Percentiles rank a stretch among this genome's conserved stretches.
phyloP scores from a whole-genome alignment of 1,139 yeast species.

The Geotrichum citri-aurantii region DNA sequence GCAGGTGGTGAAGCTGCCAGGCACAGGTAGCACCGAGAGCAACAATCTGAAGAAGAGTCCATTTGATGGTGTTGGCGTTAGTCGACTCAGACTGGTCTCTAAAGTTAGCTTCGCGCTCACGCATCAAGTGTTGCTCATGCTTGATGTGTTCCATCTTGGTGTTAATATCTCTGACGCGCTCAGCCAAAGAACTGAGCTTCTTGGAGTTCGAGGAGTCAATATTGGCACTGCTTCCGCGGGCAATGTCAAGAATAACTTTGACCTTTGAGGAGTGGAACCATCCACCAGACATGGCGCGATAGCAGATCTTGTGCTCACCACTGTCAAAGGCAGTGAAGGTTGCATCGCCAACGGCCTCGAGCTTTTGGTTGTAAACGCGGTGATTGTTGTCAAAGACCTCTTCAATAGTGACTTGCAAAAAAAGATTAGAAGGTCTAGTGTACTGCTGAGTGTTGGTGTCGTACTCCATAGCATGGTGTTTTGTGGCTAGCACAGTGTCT shows the following conservation, averaged over 20 bases:
- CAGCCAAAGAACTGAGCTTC: conserved; percentile 46
- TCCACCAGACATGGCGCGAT: conserved; percentile 57
- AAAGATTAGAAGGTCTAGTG: conserved; percentile 43
- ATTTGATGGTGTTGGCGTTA: conserved; percentile 56
- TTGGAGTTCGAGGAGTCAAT: conserved; percentile 50
- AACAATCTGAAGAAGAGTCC: conserved; percentile 58
- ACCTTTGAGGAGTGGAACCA: conserved; percentile 50
- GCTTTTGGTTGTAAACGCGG: conserved; percentile 61
- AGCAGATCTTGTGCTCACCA: conserved; percentile 70
- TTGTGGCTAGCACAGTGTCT: conserved; percentile 53
- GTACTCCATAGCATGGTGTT: conserved; percentile 52
- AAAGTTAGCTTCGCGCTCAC: conserved; percentile 65
- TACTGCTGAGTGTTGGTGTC: conserved; percentile 44
- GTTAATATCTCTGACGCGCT: conserved; percentile 48
- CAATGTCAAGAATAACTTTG: conserved; percentile 45
- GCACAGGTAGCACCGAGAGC: conserved; percentile 54
- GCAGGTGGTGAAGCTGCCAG: conserved; percentile 62
- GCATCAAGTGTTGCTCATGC: conserved; percentile 59
- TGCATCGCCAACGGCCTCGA: conserved; percentile 55
- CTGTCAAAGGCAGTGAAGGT: conserved; percentile 63
- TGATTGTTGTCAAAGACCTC: conserved; percentile 64
- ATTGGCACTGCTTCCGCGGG: conserved; percentile 48
- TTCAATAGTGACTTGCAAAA: conserved; percentile 50
- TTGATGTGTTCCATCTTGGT: conserved; percentile 52
- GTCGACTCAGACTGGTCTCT: conserved; percentile 63